Evolutionary conservation across 2,329 filamentous ascomycete genomes (phyloP).

Genomic region (Penicillium janthinellum): DNA sequence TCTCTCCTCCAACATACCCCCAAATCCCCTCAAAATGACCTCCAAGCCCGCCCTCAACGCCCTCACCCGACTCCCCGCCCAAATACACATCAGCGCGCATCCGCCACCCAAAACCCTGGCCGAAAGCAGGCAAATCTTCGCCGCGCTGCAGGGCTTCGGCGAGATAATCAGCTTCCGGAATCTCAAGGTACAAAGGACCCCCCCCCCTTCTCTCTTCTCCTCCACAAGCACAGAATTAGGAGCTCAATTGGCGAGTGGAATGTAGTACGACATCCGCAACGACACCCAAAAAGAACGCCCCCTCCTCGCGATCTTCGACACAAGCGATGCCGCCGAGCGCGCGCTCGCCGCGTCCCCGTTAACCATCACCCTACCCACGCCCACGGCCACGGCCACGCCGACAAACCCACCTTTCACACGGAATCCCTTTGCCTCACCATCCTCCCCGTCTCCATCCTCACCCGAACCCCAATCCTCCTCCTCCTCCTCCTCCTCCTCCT

Average conservation of each 20-base stretch:
- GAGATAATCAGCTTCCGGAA: conserved; percentile 44
- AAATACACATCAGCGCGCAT: conserved; percentile 35
- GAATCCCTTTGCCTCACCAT: conserved; percentile 6
- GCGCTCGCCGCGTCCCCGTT: conserved; percentile 39
- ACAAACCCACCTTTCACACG: not conserved
- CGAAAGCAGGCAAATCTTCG: conserved; percentile 40
- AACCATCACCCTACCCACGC: conserved; percentile 21
- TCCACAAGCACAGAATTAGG: not conserved
- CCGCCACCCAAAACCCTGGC: conserved; percentile 33
- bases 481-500: not conserved
- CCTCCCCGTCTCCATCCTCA: not conserved
- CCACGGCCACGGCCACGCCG: not conserved
- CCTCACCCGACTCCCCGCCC: conserved; percentile 19
- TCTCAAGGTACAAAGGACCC: conserved; percentile 31
- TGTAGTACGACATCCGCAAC: conserved; percentile 32
- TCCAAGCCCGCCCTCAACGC: not conserved
- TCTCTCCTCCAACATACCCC: not conserved
- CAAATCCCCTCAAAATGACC: conserved; percentile 15
- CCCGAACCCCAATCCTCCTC: not conserved
- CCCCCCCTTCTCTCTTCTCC: not conserved
- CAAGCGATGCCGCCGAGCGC: conserved; percentile 34
- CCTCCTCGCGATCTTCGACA: conserved; percentile 41
- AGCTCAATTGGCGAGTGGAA: not conserved
- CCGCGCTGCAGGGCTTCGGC: conserved; percentile 44
- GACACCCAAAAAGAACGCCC: conserved; percentile 19